Conservation (phyloP, 805 yeast genomes). For the Metschnikowia cubensis region DNA sequence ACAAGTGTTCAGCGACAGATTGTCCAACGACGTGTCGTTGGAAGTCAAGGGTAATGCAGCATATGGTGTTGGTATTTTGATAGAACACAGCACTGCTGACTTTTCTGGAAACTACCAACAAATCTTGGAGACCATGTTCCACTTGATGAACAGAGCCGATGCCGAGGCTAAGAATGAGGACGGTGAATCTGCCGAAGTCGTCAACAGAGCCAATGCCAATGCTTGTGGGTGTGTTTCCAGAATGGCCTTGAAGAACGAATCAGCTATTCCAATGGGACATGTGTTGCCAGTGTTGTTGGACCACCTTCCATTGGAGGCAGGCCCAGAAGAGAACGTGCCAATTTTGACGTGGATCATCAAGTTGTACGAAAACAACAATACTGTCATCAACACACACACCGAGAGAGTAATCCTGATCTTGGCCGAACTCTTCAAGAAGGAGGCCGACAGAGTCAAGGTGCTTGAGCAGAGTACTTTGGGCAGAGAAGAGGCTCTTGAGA, state of each 20-base stretch:
- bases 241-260: slow-evolving; percentile 70
- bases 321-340: slow-evolving; percentile 89
- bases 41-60: slow-evolving; percentile 95
- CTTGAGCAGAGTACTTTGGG: slow-evolving; percentile 75
- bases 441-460: slow-evolving; percentile 66
- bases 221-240: slow-evolving; percentile 97
- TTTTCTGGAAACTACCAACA: slow-evolving; percentile 61
- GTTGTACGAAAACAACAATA: slow-evolving; percentile 63
- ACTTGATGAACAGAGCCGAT: slow-evolving; percentile 67
- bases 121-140: slow-evolving; percentile 70
- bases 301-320: slow-evolving; percentile 83
- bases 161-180: slow-evolving; percentile 49
- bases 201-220: slow-evolving; percentile 84
- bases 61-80: slow-evolving; percentile 84
- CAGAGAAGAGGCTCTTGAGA: slow-evolving; percentile 77
- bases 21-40: slow-evolving; percentile 70
- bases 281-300: slow-evolving; percentile 72
- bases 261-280: slow-evolving; percentile 65
- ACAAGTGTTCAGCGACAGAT: slow-evolving; percentile 62
- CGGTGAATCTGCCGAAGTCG: slow-evolving; percentile 73
- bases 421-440: slow-evolving; percentile 68
- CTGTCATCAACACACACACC: slow-evolving; percentile 50
- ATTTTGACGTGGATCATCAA: slow-evolving; percentile 73
- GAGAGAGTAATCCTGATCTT: slow-evolving; percentile 64
- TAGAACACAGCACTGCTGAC: slow-evolving; percentile 53